Conservation (phyloP, 2,329 filamentous ascomycete species). For the Chaetomium globosum region DNA sequence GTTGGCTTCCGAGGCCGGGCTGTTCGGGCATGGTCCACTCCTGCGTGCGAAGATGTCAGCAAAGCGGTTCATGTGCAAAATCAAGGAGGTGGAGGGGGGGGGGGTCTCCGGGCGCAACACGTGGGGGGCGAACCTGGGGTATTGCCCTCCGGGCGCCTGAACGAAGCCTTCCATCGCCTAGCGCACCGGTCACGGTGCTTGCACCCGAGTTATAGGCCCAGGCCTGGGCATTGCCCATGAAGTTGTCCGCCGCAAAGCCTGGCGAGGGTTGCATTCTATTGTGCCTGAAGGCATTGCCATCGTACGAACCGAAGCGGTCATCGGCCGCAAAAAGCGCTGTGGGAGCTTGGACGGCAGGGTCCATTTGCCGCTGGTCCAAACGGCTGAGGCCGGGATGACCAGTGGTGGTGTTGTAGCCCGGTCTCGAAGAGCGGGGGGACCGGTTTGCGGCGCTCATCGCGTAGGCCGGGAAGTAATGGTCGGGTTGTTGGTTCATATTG, state of each 20-base stretch:
- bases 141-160: constrained; percentile 34
- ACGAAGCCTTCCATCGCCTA: constrained; percentile 37
- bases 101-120: background rate
- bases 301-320: constrained; percentile 40
- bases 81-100: background rate
- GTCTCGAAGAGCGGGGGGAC: constrained; percentile 37
- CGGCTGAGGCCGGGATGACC: constrained; percentile 36
- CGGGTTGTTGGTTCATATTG: constrained; percentile 37
- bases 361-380: constrained; percentile 39
- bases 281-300: constrained; percentile 38
- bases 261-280: constrained; percentile 34
- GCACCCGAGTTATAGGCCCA: constrained; percentile 41
- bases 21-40: constrained; percentile 38
- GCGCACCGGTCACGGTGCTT: constrained; percentile 38
- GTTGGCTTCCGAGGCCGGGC: constrained; percentile 35
- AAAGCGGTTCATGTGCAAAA: constrained; percentile 6
- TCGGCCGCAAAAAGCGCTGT: constrained; percentile 36
- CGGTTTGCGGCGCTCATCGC: constrained; percentile 36
- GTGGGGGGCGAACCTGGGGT: constrained; percentile 31
- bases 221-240: constrained; percentile 37
- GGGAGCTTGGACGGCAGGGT: constrained; percentile 35
- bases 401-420: constrained; percentile 39
- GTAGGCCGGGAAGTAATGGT: constrained; percentile 34
- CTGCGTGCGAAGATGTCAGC: constrained; percentile 22
- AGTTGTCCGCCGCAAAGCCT: constrained; percentile 35